Base-by-base conservation (phyloP, 305 asterid species). In the Fraxinus dipetala region DNA sequence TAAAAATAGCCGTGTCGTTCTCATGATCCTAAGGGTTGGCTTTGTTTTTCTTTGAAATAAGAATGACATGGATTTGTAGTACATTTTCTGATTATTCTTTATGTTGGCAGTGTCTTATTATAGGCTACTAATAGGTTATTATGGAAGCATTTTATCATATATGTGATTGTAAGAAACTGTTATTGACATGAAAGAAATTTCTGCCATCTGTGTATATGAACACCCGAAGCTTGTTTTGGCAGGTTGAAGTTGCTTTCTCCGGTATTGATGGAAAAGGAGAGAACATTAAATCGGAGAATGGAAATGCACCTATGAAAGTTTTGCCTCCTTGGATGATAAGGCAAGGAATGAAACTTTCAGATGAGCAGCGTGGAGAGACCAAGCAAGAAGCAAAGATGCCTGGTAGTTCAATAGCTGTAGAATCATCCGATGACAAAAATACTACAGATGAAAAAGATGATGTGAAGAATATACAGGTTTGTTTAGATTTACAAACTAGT, bases 301-400 rank as follows among this genome's bases (percentile, higher is more conserved):
- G 87, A 51, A 88, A 63, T 82, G 51, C 91, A 67, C 93, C 93
- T 22, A 87, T 79, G 90, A 94, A 96, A 89, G 91, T 92, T 43
- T 90, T 94, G 88, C 99, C 99, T 82, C 97, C 98, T 31, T 96
- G 98, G 99, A 94, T 96, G 99, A 90, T 96, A 80, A 93, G 77
- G 88, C 87, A 90, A 85, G 98, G 98, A 78, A 96, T 96, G 99
- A 90, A 87, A 80, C 96, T 93, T 81, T 89, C 98, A 14, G 89
- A 84, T 78, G 98, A 94, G 92, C 99, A 94, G 82, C 95, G 92
- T 8, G 99, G 99, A 76, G 92, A 90, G 85, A 79, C 88, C 74
- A 90, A 90, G 89, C 88, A 83, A 76, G 89, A 89, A 85, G 78
- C 79, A 80, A 86, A 85, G 79, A 78, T 81, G 87, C 87, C 78